Evolutionary conservation across 2,329 filamentous ascomycete genomes (phyloP).

Genomic region (Dothistroma septosporum): DNA sequence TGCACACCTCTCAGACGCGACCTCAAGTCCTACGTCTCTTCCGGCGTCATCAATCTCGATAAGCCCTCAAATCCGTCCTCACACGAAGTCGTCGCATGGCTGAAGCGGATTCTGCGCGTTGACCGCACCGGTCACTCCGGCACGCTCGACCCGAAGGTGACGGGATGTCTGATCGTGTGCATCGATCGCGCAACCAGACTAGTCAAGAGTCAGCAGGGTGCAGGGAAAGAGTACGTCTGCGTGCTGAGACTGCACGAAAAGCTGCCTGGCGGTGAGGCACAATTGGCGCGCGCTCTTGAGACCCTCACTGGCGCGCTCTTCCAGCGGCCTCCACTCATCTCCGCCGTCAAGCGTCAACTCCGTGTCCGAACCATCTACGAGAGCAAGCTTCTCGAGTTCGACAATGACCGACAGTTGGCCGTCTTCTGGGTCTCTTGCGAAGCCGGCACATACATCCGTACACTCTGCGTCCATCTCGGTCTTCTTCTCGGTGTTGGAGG

Average conservation of each 20-base stretch:
- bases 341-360: constrained; percentile 96
- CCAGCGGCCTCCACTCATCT: constrained; percentile 94
- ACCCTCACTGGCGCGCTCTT: constrained; percentile 94
- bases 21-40: constrained; percentile 94
- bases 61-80: constrained; percentile 96
- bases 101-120: constrained; percentile 91
- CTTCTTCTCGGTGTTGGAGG: constrained; percentile 75
- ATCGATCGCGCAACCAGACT: constrained; percentile 95
- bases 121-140: constrained; percentile 98
- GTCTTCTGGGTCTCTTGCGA: constrained; percentile 99
- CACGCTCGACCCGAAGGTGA: constrained; percentile 97
- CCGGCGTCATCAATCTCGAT: constrained; percentile 96
- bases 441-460: constrained; percentile 97
- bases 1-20: constrained; percentile 89
- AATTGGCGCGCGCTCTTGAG: constrained; percentile 90
- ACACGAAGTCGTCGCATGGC: constrained; percentile 98
- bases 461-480: constrained; percentile 90
- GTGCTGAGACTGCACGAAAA: constrained; percentile 95
- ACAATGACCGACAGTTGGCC: constrained; percentile 94
- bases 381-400: constrained; percentile 91
- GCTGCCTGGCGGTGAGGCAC: constrained; percentile 85
- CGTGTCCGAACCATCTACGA: constrained; percentile 98
- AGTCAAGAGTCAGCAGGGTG: constrained; percentile 97
- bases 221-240: constrained; percentile 97
- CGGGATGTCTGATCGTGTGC: constrained; percentile 89